Evolutionary conservation across 305 asterid genomes (phyloP), one percentile per base, ranked within the genome.

Genomic region (Fraxinus paxiana): DNA sequence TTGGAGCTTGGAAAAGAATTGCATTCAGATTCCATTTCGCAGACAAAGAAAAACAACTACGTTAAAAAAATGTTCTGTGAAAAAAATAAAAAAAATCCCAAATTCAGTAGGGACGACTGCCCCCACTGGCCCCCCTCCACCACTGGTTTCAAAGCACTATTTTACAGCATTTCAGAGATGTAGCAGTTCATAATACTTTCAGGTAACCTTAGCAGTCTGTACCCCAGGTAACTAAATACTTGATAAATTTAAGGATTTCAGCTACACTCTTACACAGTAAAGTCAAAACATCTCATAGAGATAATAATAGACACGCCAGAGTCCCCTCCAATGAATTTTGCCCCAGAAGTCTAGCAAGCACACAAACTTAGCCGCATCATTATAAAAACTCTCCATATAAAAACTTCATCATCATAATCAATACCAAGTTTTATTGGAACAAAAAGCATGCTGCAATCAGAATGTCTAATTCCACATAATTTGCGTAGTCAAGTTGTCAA

Each of bases 321-420:
- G 6, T 24, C 72, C 35, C 35, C 6, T 15, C 12, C 43, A 70
- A 6, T 15, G 43, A 31, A 70, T 63, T 77, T 43, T 51, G 79
- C 73, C 79, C 74, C 69, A 56, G 79, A 20, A 63, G 63, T 30
- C 34, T 54, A 74, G 78, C 79, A 61, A 30, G 76, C 77, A 20
- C 81, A 63, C 73, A 70, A 61, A 76, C 20, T 72, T 81, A 83
- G 81, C 17, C 54, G 4, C 71, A n/a, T 38, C 73, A 77, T 59
- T 61, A 34, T 77, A 63, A 8, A 69, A 10, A 61, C 34, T 34
- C 37, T 12, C 5, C 71, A 69, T 35, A 30, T 10, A 79, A 59
- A 84, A 1, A 41, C 74, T 37, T 80, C 77, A 69, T 4, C 69
- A 77, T 9, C 79, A 77, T 51, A 37, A 8, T 26, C 73, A 63